Conservation (phyloP, 2,329 filamentous ascomycete genomes). For the Fusarium lateritium region DNA sequence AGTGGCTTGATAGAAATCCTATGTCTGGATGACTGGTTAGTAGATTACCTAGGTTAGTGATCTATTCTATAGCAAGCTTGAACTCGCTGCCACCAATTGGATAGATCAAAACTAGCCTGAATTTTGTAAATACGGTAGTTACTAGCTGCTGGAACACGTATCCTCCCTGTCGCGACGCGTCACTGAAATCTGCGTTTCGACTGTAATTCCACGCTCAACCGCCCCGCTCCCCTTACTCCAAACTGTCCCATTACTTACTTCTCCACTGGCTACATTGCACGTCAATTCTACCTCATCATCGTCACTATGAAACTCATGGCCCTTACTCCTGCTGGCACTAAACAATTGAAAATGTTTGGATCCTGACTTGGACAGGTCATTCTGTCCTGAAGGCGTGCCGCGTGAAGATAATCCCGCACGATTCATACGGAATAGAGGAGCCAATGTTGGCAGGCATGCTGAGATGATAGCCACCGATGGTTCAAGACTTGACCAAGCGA, state of each 20-base stretch:
- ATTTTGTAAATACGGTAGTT: no score
- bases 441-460: constrained; percentile 3
- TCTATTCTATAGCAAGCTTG: no score
- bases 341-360: constrained; percentile 21
- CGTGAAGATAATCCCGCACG: constrained; percentile 7
- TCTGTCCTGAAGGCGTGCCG: constrained; percentile 13
- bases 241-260: accelerated
- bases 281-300: constrained; percentile 25
- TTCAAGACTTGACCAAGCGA: constrained; percentile 28
- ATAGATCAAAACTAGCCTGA: no score
- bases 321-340: background rate
- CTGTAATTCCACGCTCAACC: constrained; percentile 10
- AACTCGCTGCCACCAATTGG: no score
- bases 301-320: constrained; percentile 8
- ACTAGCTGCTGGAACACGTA: no score
- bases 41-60: no score
- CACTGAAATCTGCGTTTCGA: constrained; percentile 10
- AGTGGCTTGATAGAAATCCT: no score
- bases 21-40: no score
- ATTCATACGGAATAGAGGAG: constrained; percentile 14
- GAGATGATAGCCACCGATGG: constrained; percentile 17
- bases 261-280: constrained; percentile 7
- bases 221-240: background rate
- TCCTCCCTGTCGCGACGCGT: constrained; percentile 3
- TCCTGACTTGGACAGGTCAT: constrained; percentile 17